Evolutionary conservation across 2,329 filamentous ascomycete genomes (phyloP).

Genomic region (Paracorniculantispora psalliotae): DNA sequence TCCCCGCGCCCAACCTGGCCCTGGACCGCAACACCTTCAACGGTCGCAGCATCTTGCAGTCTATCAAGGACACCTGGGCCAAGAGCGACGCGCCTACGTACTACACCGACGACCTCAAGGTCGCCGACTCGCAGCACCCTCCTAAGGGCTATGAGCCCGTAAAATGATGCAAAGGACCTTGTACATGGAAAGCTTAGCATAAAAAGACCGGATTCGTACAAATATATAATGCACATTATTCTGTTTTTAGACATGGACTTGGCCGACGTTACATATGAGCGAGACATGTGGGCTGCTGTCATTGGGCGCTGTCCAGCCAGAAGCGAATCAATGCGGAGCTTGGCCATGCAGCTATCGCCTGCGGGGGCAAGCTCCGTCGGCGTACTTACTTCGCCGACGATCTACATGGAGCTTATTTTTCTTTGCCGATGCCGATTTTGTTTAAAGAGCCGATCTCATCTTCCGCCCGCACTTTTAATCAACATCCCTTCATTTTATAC

Average conservation of each 20-base stretch:
- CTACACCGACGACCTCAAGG: conserved; percentile 35
- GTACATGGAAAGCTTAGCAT: neutral
- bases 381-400: neutral
- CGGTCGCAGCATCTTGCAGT: conserved; percentile 31
- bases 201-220: neutral
- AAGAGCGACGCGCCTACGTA: conserved; percentile 35
- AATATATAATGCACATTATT: neutral
- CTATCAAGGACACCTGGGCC: conserved; percentile 34
- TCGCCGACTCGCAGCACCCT: conserved; percentile 38
- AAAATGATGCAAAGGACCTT: neutral
- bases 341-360: neutral
- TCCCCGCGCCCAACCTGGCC: conserved; percentile 36
- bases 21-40: conserved; percentile 25
- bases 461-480: neutral
- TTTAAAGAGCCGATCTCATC: neutral
- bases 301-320: neutral
- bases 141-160: conserved; percentile 33
- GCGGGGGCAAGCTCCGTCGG: neutral
- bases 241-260: neutral
- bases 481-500: neutral
- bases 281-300: neutral
- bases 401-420: neutral
- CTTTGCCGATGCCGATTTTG: neutral
- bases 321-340: neutral
- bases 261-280: neutral